Evolutionary conservation across 2,329 filamentous ascomycete genomes (phyloP).

Genomic region (Exophiala alcalophila): DNA sequence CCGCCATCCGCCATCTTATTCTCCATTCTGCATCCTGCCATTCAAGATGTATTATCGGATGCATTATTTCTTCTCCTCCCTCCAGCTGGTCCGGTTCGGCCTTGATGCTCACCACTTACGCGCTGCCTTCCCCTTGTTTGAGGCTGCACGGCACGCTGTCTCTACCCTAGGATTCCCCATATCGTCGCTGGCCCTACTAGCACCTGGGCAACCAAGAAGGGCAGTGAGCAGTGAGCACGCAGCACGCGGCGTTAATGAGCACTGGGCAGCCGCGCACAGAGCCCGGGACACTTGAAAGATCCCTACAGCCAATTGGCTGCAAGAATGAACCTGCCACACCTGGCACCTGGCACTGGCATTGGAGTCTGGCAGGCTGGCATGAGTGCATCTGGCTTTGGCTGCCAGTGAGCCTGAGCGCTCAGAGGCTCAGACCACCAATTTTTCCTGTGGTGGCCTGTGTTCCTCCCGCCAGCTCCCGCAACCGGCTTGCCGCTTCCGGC

Average conservation of each 20-base stretch:
- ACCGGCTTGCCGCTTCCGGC: constrained; percentile 13
- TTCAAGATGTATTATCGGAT: no score
- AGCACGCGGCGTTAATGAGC: background rate
- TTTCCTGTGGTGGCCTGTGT: background rate
- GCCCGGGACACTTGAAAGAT: background rate
- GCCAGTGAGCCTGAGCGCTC: no score
- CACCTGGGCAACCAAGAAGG: no score
- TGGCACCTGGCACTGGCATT: background rate
- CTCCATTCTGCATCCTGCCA: background rate
- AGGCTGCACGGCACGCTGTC: no score
- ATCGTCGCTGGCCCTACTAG: no score
- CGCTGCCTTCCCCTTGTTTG: background rate
- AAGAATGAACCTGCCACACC: background rate
- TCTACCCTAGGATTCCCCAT: no score
- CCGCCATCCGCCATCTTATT: background rate
- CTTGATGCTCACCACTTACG: background rate
- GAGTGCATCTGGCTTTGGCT: no score
- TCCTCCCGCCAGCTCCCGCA: constrained; percentile 10
- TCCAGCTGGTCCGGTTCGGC: background rate
- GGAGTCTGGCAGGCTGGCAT: no score
- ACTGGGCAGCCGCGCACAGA: no score
- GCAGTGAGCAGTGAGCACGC: no score
- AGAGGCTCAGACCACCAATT: constrained; percentile 7
- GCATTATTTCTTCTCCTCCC: background rate
- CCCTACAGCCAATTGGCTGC: background rate